A percentile compares a stretch with the other conserved stretches of the same genome.
Evolutionary conservation across 441 rosid species (phyloP).

Genomic region (Euphorbia schlechtendalii): DNA sequence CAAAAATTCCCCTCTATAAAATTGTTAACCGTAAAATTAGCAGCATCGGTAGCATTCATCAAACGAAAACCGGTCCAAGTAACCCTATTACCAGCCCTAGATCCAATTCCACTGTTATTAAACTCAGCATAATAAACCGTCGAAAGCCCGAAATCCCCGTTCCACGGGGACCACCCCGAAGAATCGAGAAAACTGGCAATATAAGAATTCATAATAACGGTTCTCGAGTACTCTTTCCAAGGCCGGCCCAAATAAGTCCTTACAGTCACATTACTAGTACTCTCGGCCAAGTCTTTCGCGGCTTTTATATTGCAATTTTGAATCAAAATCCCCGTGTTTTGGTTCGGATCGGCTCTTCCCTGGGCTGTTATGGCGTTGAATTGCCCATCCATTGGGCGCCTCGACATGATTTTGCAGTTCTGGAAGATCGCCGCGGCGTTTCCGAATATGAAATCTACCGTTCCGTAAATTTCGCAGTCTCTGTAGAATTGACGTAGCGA

Average conservation of each 20-base stretch:
- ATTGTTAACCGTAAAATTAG: slow-evolving; percentile 44
- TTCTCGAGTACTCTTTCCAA: slow-evolving; percentile 65
- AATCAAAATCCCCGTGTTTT: slow-evolving; percentile 68
- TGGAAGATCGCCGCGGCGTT: slow-evolving; percentile 70
- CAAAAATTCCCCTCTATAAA: slow-evolving; percentile 51
- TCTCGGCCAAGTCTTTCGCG: slow-evolving; percentile 39
- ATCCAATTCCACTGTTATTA: slow-evolving; percentile 51
- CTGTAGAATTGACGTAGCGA: slow-evolving; percentile 65
- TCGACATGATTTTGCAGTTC: slow-evolving; percentile 50
- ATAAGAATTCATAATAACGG: slow-evolving; percentile 48
- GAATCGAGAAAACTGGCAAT: slow-evolving; percentile 46
- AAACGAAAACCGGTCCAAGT: slow-evolving; percentile 52
- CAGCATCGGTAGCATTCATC: slow-evolving; percentile 45
- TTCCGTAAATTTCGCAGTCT: slow-evolving; percentile 64
- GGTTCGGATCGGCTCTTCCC: slow-evolving; percentile 70
- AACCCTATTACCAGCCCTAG: slow-evolving; percentile 36
- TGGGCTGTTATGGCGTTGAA: slow-evolving; percentile 74
- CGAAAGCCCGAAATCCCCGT: slow-evolving; percentile 37
- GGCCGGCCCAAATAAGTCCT: slow-evolving; percentile 66
- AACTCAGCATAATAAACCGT: slow-evolving; percentile 60
- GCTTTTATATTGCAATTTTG: slow-evolving; percentile 52
- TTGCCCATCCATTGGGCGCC: slow-evolving; percentile 45
- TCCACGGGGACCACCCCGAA: slow-evolving; percentile 65
- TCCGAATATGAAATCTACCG: slow-evolving; percentile 74
- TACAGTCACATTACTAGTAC: slow-evolving; percentile 12